Conservation (phyloP, 805 yeast species). For the Candida endomychidarum region DNA sequence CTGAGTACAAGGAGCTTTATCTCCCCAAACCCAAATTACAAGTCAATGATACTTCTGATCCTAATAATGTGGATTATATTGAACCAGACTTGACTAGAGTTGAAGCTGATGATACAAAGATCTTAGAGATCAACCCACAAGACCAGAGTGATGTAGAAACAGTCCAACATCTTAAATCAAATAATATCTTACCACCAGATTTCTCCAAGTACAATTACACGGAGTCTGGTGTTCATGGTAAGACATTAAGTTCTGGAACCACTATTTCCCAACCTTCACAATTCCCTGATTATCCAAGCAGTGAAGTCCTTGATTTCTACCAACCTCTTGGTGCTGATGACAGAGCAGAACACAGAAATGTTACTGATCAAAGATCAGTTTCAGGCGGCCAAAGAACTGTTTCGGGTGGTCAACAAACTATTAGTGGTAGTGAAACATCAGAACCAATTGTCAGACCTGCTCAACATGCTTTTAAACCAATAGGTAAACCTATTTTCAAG, state of each 20-base stretch:
- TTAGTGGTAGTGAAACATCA: conserved; percentile 3
- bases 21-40: conserved; percentile 15
- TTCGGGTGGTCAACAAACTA: too few relatives aligned
- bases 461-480: conserved; percentile 3
- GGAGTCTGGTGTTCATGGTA: not conserved
- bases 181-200: not conserved
- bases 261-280: conserved; percentile 5
- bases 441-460: not conserved
- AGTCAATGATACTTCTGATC: conserved; percentile 3
- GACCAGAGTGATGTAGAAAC: conserved; percentile 5
- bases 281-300: conserved; percentile 1
- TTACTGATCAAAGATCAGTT: not conserved
- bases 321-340: too few relatives aligned
- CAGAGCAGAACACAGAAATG: not conserved
- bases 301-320: conserved; percentile 2
- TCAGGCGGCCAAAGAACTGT: too few relatives aligned
- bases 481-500: not conserved
- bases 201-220: not conserved
- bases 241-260: conserved; percentile 2
- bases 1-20: conserved; percentile 14
- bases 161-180: conserved; percentile 2
- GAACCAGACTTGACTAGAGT: conserved; percentile 10
- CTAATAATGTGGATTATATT: conserved; percentile 4
- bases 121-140: conserved; percentile 3
- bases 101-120: conserved; percentile 6